A percentile compares a stretch with the other conserved stretches of the same genome.
Conservation (phyloP, 768 basidiomycete species). For the Hemileccinum impolitum region DNA sequence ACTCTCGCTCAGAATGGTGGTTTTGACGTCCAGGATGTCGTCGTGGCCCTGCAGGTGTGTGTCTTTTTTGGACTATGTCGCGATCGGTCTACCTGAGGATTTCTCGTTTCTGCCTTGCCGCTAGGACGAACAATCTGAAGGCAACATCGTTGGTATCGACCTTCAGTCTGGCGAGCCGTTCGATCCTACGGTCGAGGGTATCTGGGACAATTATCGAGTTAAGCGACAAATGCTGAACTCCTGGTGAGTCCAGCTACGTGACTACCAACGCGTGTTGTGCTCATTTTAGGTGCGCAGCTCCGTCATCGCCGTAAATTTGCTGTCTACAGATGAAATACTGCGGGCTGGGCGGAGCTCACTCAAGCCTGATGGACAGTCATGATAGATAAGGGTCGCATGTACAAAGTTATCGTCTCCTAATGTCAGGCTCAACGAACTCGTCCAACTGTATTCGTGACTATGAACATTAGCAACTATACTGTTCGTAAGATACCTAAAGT, state of each 20-base stretch:
- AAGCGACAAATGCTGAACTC: slow-evolving; percentile 99
- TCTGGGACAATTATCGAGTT: slow-evolving; percentile 99
- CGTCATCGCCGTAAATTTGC: slow-evolving; percentile 90
- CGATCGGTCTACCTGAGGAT: slow-evolving; percentile 12
- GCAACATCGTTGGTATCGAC: slow-evolving; percentile 90
- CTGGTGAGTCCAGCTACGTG: slow-evolving; percentile 56
- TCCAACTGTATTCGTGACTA: slow-evolving; percentile 20
- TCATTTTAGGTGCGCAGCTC: slow-evolving; percentile 51
- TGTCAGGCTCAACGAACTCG: slow-evolving; percentile 13
- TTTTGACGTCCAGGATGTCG: slow-evolving; percentile 93
- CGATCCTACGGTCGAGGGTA: slow-evolving; percentile 92
- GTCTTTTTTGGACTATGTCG: slow-evolving; percentile 2
- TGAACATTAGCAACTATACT: slow-evolving; percentile 31
- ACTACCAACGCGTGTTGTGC: slow-evolving; percentile 16
- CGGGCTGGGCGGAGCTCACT: slow-evolving; percentile 84
- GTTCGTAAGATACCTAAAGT: slow-evolving; percentile 24
- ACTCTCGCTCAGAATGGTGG: slow-evolving; percentile 95
- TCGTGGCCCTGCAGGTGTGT: slow-evolving; percentile 83
- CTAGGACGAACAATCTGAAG: slow-evolving; percentile 91
- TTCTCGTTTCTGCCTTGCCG: not conserved
- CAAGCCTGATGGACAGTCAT: slow-evolving; percentile 70
- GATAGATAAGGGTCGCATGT: slow-evolving; percentile 29
- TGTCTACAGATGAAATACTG: slow-evolving; percentile 95
- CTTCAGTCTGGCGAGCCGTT: slow-evolving; percentile 92
- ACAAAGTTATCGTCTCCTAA: slow-evolving; percentile 19